Percentiles rank a stretch among this genome's conserved stretches.
phyloP scores from a whole-genome alignment of 2,329 filamentous ascomycete genomes.

The Cercospora citrullina region DNA sequence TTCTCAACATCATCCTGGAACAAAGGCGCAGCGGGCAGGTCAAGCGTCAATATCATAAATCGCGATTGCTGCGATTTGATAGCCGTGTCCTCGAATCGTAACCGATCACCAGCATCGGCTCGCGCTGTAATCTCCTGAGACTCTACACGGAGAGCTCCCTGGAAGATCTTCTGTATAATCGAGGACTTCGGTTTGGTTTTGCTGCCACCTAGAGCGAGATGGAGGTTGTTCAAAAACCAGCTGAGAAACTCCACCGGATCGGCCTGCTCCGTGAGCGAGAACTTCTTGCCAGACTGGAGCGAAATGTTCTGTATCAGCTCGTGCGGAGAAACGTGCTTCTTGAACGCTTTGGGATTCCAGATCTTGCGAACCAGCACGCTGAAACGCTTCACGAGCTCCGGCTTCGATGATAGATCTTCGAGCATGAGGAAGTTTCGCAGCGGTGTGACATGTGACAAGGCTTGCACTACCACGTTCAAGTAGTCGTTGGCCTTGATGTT shows the following conservation, averaged over 20 bases:
- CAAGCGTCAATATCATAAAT: constrained; percentile 89
- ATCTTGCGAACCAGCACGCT: constrained; percentile 92
- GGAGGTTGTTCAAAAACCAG: constrained; percentile 96
- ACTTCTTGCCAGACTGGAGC: constrained; percentile 85
- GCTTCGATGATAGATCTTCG: constrained; percentile 70
- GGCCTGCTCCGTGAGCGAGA: constrained; percentile 84
- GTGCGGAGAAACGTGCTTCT: constrained; percentile 93
- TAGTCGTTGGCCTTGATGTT: constrained; percentile 99
- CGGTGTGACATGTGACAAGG: constrained; percentile 83
- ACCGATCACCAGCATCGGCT: constrained; percentile 79
- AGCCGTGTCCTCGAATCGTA: constrained; percentile 90
- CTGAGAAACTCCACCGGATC: constrained; percentile 95
- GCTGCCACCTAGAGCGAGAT: constrained; percentile 85
- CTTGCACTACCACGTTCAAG: constrained; percentile 90
- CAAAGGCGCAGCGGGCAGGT: constrained; percentile 85
- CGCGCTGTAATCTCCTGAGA: constrained; percentile 91
- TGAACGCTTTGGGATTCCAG: constrained; percentile 96
- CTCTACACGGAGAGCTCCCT: constrained; percentile 87
- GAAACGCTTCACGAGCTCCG: constrained; percentile 84
- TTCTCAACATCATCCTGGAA: constrained; percentile 94
- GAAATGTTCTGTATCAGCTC: constrained; percentile 95
- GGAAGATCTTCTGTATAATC: constrained; percentile 89
- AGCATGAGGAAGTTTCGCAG: constrained; percentile 90
- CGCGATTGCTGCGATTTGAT: constrained; percentile 75
- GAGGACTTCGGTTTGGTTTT: constrained; percentile 81